Base-by-base conservation (phyloP, 1,284 basidiomycete species). In the Sporisorium iseilematis-ciliati region DNA sequence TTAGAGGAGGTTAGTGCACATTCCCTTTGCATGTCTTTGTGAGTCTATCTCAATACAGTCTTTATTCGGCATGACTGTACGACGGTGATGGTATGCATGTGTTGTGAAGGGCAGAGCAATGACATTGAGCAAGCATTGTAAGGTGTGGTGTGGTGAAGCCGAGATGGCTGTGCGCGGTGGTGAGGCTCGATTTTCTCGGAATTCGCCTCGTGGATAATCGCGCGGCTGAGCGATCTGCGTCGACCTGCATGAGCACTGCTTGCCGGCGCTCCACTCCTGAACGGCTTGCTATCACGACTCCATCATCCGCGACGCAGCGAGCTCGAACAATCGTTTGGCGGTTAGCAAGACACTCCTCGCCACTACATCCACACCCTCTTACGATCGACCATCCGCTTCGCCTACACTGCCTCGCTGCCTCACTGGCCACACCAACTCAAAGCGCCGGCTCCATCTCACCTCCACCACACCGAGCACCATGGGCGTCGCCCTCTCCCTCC, bases 401-500 rank as follows among this genome's bases (percentile, higher is more conserved):
- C 6, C n/a, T 5, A 5, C 23, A n/a, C 40, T 3, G 14, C 4
- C 52, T 42, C 23, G 43, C 25, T 31, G 20, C 23, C 20, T n/a
- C n/a, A n/a, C n/a, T n/a, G n/a, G n/a, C n/a, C n/a, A n/a, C n/a
- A n/a, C n/a, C n/a, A n/a, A n/a, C n/a, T n/a, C n/a, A n/a, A n/a
- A n/a, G n/a, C n/a, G n/a, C 31, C 10, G 31, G 12, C 31, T 38
- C 35, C 12, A 14, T 14, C 35, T 26, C 53, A 45, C 29, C 41
- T 46, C n/a, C 21, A 50, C 55, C 49, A 21, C 35, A 29, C 21
- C 12, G 7, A 14, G 20, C 25, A 89, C n/a, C 18, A 93, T 93
- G 92, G 92, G 92, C 57, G 88, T 93, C 8, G 87, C 96, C 51
- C 86, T 97, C 62, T 96, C 94, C 54, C 88, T 99, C 23, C 95